Conservation (phyloP, 306 rosid genomes). For the Inga leiocalycina region DNA sequence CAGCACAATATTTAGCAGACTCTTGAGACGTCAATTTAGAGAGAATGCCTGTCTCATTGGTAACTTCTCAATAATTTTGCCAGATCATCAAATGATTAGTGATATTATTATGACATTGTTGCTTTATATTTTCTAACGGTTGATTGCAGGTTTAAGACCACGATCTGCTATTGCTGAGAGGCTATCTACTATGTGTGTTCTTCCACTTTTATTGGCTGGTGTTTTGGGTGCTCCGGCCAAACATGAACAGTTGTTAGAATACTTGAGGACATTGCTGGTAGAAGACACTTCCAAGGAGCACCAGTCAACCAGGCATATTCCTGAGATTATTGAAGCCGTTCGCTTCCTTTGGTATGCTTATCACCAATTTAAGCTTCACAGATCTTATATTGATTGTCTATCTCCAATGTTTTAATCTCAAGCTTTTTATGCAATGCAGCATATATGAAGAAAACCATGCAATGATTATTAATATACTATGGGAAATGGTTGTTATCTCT, state of each 20-base stretch:
- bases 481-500: conserved; percentile 99
- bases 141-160: conserved; percentile 73
- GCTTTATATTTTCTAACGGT: conserved; percentile 32
- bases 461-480: conserved; percentile 78
- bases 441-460: conserved; percentile 74
- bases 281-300: conserved; percentile 60
- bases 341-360: conserved; percentile 86
- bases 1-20: background rate
- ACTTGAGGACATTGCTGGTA: conserved; percentile 76
- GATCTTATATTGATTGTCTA: conserved; percentile 22
- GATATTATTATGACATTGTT: conserved; percentile 35
- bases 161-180: conserved; percentile 74
- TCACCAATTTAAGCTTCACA: background rate
- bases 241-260: conserved; percentile 58
- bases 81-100: background rate
- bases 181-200: conserved; percentile 83
- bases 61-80: background rate
- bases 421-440: conserved; percentile 59
- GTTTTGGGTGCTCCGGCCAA: conserved; percentile 83
- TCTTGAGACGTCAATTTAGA: background rate
- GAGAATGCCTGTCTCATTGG: background rate
- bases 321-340: conserved; percentile 84
- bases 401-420: conserved; percentile 21
- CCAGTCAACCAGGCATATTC: conserved; percentile 52
- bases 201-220: conserved; percentile 90